phyloP scores from a whole-genome alignment of 352 stramenopile genomes.

The Globisporangium recalcitrans region DNA sequence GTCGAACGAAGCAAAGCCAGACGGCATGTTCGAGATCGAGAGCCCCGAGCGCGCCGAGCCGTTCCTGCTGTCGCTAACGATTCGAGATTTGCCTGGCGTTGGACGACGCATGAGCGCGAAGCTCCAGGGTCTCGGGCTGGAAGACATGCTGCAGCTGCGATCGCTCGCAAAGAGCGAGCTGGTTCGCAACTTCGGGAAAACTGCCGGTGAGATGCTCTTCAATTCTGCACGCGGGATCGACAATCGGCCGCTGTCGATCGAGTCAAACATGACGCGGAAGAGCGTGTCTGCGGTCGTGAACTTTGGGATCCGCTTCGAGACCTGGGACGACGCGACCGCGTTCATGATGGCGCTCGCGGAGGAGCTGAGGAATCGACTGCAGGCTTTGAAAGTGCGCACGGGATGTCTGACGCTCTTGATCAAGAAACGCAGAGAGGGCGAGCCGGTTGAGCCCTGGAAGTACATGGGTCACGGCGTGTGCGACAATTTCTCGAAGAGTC shows the following conservation, averaged over 20 bases:
- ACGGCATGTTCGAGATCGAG: constrained; percentile 76
- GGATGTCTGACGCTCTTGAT: constrained; percentile 78
- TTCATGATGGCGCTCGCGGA: constrained; percentile 80
- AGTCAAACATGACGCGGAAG: constrained; percentile 75
- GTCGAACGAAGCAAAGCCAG: constrained; percentile 91
- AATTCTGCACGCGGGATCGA: constrained; percentile 79
- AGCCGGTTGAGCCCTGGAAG: constrained; percentile 72
- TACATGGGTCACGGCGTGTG: constrained; percentile 86
- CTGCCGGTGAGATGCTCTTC: constrained; percentile 65
- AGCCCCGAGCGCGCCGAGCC: constrained; percentile 35
- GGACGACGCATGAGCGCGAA: constrained; percentile 60
- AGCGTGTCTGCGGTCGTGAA: constrained; percentile 91
- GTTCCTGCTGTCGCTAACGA: constrained; percentile 61
- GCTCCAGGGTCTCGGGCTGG: constrained; percentile 59
- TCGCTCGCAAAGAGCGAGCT: constrained; percentile 49
- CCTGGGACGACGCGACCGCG: constrained; percentile 56
- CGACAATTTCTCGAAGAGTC: constrained; percentile 81
- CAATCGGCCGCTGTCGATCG: constrained; percentile 52
- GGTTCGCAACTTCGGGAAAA: constrained; percentile 54
- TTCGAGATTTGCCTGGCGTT: constrained; percentile 79
- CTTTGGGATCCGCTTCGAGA: constrained; percentile 89
- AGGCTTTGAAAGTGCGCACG: constrained; percentile 45
- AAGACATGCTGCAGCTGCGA: constrained; percentile 59
- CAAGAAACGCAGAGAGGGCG: constrained; percentile 70
- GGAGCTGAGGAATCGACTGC: constrained; percentile 64